Evolutionary conservation across 192 early-diverging fungal genomes (phyloP).

Genomic region (Fimicolochytrium jonesii): DNA sequence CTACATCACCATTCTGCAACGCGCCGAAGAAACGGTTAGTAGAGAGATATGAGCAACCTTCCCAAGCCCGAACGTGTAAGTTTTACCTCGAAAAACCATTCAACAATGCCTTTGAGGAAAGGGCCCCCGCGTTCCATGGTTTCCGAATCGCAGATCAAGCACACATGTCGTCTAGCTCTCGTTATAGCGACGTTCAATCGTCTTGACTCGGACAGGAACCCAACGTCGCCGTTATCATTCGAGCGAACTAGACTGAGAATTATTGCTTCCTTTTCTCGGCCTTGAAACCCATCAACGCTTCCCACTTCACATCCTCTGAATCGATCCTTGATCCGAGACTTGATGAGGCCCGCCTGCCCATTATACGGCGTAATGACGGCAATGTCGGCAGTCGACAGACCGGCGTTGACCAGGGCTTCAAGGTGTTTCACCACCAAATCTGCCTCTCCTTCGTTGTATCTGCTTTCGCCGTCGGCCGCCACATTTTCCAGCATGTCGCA

Average conservation of each 20-base stretch:
- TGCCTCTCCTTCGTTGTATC: slow-evolving; percentile 76
- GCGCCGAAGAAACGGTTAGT: too few relatives aligned
- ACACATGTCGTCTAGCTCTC: slow-evolving; percentile 77
- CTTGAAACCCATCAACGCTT: slow-evolving; percentile 88
- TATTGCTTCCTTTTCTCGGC: slow-evolving; percentile 85
- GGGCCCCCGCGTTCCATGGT: slow-evolving; percentile 13
- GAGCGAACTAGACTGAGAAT: slow-evolving; percentile 77
- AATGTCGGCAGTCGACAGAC: slow-evolving; percentile 61
- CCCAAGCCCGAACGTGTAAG: too few relatives aligned
- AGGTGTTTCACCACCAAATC: slow-evolving; percentile 61
- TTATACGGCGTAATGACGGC: slow-evolving; percentile 84
- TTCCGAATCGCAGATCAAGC: slow-evolving; percentile 69
- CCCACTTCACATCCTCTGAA: slow-evolving; percentile 72
- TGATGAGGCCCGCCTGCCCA: slow-evolving; percentile 15
- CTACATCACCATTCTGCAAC: too few relatives aligned
- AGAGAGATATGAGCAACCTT: too few relatives aligned
- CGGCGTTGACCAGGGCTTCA: slow-evolving; percentile 54
- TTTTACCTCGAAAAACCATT: slow-evolving; percentile 24
- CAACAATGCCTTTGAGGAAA: slow-evolving; percentile 8
- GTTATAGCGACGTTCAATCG: slow-evolving; percentile 91
- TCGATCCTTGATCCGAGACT: slow-evolving; percentile 43
- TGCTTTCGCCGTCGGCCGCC: slow-evolving; percentile 50
- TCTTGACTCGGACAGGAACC: slow-evolving; percentile 77
- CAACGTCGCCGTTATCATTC: slow-evolving; percentile 72
- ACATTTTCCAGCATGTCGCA: slow-evolving; percentile 28